These are phyloP conservation scores for Paramecium primaurelia DNA, from an alignment of 73 alveolate species.

Conservation along the genomic window DNA sequence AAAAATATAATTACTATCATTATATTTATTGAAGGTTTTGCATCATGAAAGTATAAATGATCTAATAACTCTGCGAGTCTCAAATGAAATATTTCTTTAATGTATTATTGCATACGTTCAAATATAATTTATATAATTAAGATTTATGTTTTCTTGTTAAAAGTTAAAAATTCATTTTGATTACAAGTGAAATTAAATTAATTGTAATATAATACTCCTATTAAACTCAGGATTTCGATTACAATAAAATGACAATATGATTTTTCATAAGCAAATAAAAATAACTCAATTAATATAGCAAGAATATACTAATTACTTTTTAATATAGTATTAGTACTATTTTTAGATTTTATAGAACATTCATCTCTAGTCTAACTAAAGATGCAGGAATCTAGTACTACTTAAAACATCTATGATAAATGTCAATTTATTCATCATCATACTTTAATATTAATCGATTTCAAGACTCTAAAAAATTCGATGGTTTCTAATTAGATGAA, in stretches of 20 bases:
- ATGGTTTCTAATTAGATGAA: not conserved
- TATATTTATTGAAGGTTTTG: not conserved
- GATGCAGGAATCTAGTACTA: not conserved
- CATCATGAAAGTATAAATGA: not conserved
- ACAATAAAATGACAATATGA: not conserved
- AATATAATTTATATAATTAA: not conserved
- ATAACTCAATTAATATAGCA: not conserved
- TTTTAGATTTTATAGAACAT: not conserved
- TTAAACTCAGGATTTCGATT: not conserved
- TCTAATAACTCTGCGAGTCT: not conserved
- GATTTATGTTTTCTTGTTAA: not conserved
- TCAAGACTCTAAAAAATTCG: not conserved
- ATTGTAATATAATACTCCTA: not conserved
- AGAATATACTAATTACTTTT: not conserved
- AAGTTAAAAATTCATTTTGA: not conserved
- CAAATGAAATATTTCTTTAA: not conserved
- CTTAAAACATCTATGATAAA: no score
- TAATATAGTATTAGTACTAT: not conserved
- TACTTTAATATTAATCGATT: no score
- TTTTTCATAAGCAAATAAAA: not conserved
- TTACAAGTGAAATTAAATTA: not conserved
- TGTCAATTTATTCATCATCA: not conserved
- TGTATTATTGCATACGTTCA: not conserved
- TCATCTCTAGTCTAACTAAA: not conserved
- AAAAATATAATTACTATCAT: not conserved